phyloP scores from a whole-genome alignment of 2,329 filamentous ascomycete genomes.

The Epichloe bromicola region DNA sequence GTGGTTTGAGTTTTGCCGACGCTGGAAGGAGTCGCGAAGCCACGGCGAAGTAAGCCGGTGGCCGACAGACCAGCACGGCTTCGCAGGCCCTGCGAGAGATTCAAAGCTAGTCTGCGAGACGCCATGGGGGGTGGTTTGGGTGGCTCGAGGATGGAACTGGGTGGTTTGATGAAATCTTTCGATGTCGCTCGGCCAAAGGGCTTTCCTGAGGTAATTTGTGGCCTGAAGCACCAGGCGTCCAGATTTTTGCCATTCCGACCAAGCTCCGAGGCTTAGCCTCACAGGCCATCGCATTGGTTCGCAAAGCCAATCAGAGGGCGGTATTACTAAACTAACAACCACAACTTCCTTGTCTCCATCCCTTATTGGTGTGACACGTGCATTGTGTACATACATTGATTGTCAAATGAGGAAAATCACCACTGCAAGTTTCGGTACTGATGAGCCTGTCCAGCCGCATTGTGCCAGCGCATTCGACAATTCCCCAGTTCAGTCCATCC shows the following conservation, averaged over 20 bases:
- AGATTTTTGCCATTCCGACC: slow-evolving; percentile 29
- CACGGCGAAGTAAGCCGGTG: slow-evolving; percentile 65
- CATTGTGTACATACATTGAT: too few species aligned
- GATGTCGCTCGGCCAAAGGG: slow-evolving; percentile 31
- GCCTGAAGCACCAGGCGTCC: slow-evolving; percentile 25
- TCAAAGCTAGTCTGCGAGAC: slow-evolving; percentile 92
- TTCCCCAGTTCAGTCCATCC: too few species aligned
- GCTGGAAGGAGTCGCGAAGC: slow-evolving; percentile 75
- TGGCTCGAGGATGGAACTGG: slow-evolving; percentile 34
- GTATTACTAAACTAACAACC: slow-evolving; percentile 18
- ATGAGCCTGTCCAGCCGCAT: too few species aligned
- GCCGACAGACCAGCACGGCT: slow-evolving; percentile 73
- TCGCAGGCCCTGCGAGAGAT: slow-evolving; percentile 82
- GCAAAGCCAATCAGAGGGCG: slow-evolving; percentile 21
- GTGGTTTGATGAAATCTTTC: slow-evolving; percentile 43
- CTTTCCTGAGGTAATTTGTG: slow-evolving; percentile 31
- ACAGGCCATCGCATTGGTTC: background rate
- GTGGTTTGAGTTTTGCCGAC: slow-evolving; percentile 87
- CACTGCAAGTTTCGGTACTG: too few species aligned
- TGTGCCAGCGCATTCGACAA: too few species aligned
- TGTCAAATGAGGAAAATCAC: too few species aligned
- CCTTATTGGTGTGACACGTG: too few species aligned
- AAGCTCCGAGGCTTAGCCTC: slow-evolving; percentile 24
- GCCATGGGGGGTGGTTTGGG: slow-evolving; percentile 59
- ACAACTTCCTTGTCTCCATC: too few species aligned